Evolutionary conservation across 2,329 filamentous ascomycete species (phyloP), one percentile per base, ranked within the genome.

Genomic region (Calonectria fujianensis): DNA sequence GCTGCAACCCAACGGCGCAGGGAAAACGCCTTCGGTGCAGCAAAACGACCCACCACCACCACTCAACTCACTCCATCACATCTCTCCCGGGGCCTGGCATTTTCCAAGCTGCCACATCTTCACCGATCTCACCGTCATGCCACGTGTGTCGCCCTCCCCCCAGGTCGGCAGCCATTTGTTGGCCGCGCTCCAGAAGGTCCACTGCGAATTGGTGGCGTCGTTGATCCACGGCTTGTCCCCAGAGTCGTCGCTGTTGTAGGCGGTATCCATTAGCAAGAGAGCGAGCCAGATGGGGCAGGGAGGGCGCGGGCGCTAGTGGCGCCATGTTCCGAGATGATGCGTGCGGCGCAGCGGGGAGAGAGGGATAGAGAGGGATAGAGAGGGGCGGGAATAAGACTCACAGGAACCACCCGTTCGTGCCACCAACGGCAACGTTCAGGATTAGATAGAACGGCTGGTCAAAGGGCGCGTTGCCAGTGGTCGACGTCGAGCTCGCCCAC

Each of bases 381-480:
- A 35, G 41, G 41, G 41, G 18, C 7, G 39, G 54, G 45, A 63
- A 68, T 52, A 61, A 51, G 35, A 81, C 84, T 77, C 79, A 86
- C 82, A 80, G 78, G 78, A 90, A 90, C 83, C 86, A 90, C 20
- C 88, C 88, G 70, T 88, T 89, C 9, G 81, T 86, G 50, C 84
- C 82, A 2, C 89, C 89, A 41, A 90, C 87, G 0, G 88, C 89
- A 1, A 90, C 88, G 76, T 89, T 89, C 32, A 90, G 79, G 45
- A 90, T 87, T 20, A 90, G 82, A 75, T 88, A 89, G 76, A 90
- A 90, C 0, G 83, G 78, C 77, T 89, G 86, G 78, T 90, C 89
- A 79, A 90, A 90, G 0, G 89, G 89, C 4, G 89, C 87, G 73
- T 87, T 89, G 50, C 81, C 80, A 9, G 80, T 83, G 9, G 82